Conservation (phyloP, 495 filamentous ascomycete genomes). For the Trichocladium uniseriatum region DNA sequence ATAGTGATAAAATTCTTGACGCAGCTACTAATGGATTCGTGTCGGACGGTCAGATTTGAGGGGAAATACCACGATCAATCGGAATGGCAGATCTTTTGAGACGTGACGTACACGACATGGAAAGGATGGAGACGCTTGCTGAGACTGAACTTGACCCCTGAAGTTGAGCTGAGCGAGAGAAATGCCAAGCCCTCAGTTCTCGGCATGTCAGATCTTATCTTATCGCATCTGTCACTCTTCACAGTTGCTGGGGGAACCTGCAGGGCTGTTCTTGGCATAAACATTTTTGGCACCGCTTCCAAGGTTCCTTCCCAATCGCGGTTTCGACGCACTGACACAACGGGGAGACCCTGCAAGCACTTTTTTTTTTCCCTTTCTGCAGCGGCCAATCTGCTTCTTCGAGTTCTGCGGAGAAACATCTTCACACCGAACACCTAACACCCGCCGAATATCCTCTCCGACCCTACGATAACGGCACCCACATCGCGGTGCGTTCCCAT, state of each 20-base stretch:
- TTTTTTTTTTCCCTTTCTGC: background rate
- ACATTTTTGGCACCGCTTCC: conserved; percentile 6
- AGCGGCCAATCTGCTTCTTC: too few relatives aligned
- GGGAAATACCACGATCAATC: too few relatives aligned
- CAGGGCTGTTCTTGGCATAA: background rate
- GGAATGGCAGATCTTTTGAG: too few relatives aligned
- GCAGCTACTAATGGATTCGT: too few relatives aligned
- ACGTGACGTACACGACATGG: too few relatives aligned
- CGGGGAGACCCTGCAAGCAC: too few relatives aligned
- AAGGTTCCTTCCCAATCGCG: background rate
- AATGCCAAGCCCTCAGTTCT: background rate
- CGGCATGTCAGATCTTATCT: conserved; percentile 12
- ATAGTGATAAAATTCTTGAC: too few relatives aligned
- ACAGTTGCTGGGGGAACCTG: conserved; percentile 9
- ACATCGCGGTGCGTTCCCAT: conserved; percentile 7
- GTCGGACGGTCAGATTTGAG: too few relatives aligned
- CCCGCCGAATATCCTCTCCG: background rate
- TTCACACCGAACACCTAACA: too few relatives aligned
- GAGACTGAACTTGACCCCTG: background rate
- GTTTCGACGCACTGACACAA: too few relatives aligned
- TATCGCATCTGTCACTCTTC: background rate
- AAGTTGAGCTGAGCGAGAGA: background rate
- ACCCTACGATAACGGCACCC: background rate
- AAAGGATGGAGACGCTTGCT: background rate
- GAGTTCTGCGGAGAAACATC: too few relatives aligned